Percentiles rank a stretch among this genome's conserved stretches.
These are phyloP conservation scores for Hypoxylon sp. DNA, from an alignment of 2,329 filamentous ascomycete species.

Conservation along the genomic window DNA sequence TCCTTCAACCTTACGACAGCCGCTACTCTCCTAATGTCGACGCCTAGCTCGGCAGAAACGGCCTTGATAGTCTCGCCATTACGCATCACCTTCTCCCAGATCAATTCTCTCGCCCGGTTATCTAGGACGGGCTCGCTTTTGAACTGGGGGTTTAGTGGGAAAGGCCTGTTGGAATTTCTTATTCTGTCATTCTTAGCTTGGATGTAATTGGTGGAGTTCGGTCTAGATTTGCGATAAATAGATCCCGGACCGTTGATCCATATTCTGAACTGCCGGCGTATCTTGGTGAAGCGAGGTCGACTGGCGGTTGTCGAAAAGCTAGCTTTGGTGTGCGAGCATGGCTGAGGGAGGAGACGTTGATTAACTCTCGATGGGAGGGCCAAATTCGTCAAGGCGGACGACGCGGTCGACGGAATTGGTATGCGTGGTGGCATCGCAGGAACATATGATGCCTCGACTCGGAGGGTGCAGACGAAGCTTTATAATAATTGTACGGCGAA, in stretches of 20 bases:
- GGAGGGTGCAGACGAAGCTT: conserved; percentile 36
- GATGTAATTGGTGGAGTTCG: conserved; percentile 46
- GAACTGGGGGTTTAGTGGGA: conserved; percentile 81
- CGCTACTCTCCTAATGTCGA: conserved; percentile 87
- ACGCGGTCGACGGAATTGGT: conserved; percentile 37
- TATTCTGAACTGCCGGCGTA: conserved; percentile 45
- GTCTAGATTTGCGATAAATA: conserved; percentile 24
- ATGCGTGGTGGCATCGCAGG: conserved; percentile 50
- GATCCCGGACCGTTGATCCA: conserved; percentile 44
- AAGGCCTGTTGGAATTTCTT: conserved; percentile 63
- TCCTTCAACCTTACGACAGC: conserved; percentile 89
- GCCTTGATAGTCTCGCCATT: conserved; percentile 78
- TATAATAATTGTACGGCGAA: conserved; percentile 17
- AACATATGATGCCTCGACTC: conserved; percentile 28
- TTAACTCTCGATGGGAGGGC: conserved; percentile 11
- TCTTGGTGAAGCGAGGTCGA: conserved; percentile 44
- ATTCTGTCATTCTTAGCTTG: background rate
- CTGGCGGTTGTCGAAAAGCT: conserved; percentile 52
- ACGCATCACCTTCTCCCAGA: conserved; percentile 78
- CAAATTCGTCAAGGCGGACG: conserved; percentile 32
- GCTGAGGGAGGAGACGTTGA: conserved; percentile 11
- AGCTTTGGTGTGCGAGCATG: conserved; percentile 38
- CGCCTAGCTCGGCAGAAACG: conserved; percentile 81
- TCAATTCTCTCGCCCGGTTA: conserved; percentile 78
- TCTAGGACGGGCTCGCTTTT: conserved; percentile 79